phyloP scores from a whole-genome alignment of 768 basidiomycete species.

The Mycena crocata region DNA sequence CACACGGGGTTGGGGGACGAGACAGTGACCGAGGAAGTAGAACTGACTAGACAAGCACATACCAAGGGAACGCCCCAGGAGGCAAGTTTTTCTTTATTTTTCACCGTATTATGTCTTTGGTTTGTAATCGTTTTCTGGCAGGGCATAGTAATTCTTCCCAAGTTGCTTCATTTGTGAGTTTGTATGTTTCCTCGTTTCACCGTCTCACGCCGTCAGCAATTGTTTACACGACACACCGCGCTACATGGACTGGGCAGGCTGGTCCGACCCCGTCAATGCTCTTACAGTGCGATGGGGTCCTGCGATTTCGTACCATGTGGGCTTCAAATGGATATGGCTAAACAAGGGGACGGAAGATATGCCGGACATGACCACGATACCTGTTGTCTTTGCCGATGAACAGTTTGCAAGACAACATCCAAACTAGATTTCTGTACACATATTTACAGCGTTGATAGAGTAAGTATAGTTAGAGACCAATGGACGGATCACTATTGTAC shows the following conservation, averaged over 20 bases:
- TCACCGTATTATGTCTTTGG: not conserved
- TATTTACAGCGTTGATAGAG: conserved; percentile 1
- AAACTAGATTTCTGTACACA: conserved; percentile 5
- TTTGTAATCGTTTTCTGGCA: conserved; percentile 10
- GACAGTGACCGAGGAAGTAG: conserved; percentile 46
- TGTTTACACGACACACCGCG: conserved; percentile 55
- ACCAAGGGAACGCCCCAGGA: conserved; percentile 53
- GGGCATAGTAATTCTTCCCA: conserved; percentile 56
- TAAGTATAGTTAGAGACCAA: not conserved
- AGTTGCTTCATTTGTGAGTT: conserved; percentile 63
- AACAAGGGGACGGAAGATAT: conserved; percentile 45
- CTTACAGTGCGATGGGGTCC: conserved; percentile 57
- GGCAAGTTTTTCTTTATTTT: conserved; percentile 34
- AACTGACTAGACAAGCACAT: conserved; percentile 49
- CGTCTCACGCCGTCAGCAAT: conserved; percentile 42
- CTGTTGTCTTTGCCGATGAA: conserved; percentile 57
- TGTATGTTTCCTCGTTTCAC: not conserved
- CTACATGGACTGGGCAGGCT: conserved; percentile 60
- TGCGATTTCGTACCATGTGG: conserved; percentile 57
- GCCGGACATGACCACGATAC: conserved; percentile 42
- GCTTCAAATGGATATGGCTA: conserved; percentile 64
- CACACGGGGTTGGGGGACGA: conserved; percentile 56
- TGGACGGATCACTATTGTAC: not conserved
- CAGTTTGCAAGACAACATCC: conserved; percentile 23
- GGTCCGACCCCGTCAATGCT: conserved; percentile 54